These are phyloP conservation scores for Hawksworthiomyces lignivorus DNA, from an alignment of 2,329 filamentous ascomycete genomes.

Conservation along the genomic window DNA sequence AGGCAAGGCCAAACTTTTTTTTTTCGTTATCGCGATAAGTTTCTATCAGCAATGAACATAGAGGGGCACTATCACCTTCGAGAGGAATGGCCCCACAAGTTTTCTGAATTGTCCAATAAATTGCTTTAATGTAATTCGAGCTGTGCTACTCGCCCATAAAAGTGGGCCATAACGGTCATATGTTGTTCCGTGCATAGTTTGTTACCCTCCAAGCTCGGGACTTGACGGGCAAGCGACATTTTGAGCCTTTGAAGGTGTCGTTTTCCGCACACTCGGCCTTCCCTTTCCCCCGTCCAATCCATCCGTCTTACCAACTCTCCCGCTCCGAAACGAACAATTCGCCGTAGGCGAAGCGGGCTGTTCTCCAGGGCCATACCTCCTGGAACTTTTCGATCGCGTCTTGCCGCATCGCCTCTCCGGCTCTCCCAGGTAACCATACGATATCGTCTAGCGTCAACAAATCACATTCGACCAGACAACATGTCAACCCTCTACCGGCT, in stretches of 20 bases:
- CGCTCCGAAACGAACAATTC: constrained; percentile 20
- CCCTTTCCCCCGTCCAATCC: constrained; percentile 1
- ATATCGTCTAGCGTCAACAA: too few relatives aligned
- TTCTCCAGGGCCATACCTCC: background rate
- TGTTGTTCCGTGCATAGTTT: constrained; percentile 10
- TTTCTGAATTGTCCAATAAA: too few relatives aligned
- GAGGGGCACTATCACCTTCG: too few relatives aligned
- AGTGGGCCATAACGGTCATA: constrained; percentile 12
- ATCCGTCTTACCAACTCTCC: background rate
- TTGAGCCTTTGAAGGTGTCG: constrained; percentile 5
- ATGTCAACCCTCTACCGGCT: constrained; percentile 71
- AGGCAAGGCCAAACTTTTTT: constrained; percentile 7
- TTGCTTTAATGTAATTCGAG: constrained; percentile 13
- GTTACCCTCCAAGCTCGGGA: constrained; percentile 15
- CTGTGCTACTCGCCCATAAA: constrained; percentile 13
- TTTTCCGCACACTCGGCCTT: constrained; percentile 7
- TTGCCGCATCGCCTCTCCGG: constrained; percentile 15
- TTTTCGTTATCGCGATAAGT: constrained; percentile 2
- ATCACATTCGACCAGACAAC: constrained; percentile 21
- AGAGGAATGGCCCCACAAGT: too few relatives aligned
- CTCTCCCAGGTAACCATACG: too few relatives aligned
- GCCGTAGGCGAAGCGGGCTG: constrained; percentile 21
- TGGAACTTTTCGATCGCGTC: constrained; percentile 14
- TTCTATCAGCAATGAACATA: too few relatives aligned
- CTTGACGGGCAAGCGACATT: constrained; percentile 13